Base-by-base conservation (phyloP, 2,329 filamentous ascomycete genomes). In the Penicillium sp. region DNA sequence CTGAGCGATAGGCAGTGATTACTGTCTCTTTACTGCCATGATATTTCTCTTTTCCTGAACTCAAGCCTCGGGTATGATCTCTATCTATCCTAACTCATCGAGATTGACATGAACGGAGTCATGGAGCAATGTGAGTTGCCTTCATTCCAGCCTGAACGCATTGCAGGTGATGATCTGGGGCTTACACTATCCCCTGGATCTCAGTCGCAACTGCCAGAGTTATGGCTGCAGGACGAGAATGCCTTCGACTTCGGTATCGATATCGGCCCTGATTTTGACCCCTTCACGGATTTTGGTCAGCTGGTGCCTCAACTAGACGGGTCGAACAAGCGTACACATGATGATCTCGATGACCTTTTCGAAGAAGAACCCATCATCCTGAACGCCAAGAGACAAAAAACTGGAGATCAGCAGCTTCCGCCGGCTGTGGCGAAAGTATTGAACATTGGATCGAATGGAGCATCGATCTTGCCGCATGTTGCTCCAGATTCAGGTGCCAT, bases 171-270 rank as follows among this genome's bases (percentile, higher is more conserved):
- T 59, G 64, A 67, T 66, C 65, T 66, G 64, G 69, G 67, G 66
- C 68, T 71, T 69, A 70, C 69, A 70, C 67, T 63, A 60, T 56
- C 63, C 65, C 67, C 68, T 57, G 64, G 64, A 51, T 65, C 61
- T 23, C 64, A 67, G 58, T 57, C 55, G 49, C 59, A 58, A 54
- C 52, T 52, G 40, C 36, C 40, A 14, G 34, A 31, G 9, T 16
- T 36, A 36, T 44, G 26, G 29, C 31, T 20, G 20, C 27, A 34
- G 40, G 44, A 46, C 26, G 20, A 22, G 13, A 36, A 40, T 42
- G 24, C 46, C 26, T 22, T 38, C 7, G 46, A 50, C 6, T 55
- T 34, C 14, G 31, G 14, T 34, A 34, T 61, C 29, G 56, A 57
- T 18, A 36, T 52, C 7, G 51, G 52, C 10, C 41, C 52, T 35